Base-by-base conservation (phyloP, 768 basidiomycete genomes). In the Lactarius evosmus region DNA sequence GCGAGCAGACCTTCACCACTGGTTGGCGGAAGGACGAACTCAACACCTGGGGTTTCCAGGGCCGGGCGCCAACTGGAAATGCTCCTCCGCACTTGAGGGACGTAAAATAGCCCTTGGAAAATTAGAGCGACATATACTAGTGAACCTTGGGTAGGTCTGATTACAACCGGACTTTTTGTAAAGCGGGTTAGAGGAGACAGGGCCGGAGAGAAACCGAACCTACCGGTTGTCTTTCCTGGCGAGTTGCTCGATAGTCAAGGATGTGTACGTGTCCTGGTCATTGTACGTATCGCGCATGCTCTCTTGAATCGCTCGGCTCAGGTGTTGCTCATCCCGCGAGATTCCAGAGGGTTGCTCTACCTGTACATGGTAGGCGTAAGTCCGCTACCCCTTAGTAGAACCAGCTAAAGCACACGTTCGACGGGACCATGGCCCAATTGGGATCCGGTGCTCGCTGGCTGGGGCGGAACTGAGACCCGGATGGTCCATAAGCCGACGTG, bases 301-400 rank as follows among this genome's bases (percentile, higher is more conserved):
- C 5, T 84, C 88, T 73, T 87, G 82, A 49, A 91, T 89, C 0
- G 88, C 89, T 30, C 85, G 83, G 67, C 82, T 85, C 73, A 91
- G 75, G 38, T 78, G 79, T 54, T 85, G 82, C 49, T 88, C 81
- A n/a, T 88, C 86, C 27, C 79, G 79, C 2, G 78, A 78, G 25
- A 81, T 65, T n/a, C 69, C 73, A 2, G 54, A 52, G 11, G 70
- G 63, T n/a, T 69, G 60, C 44, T 69, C 65, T 51, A 70, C 65
- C 71, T 72, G 46, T 3, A 54, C 41, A 33, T 16, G 27, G 36
- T 6, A 22, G 53, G 25, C 12, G 49, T 55, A 41, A 61, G 11
- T 11, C 14, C 33, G n/a, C 44, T 29, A 5, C 50, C 29, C 34
- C 36, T n/a, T 56, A 58, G 51, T 27, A 60, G 61, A 49, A 58